Base-by-base conservation (phyloP, 1,284 basidiomycete genomes). In the Irpex sp. region DNA sequence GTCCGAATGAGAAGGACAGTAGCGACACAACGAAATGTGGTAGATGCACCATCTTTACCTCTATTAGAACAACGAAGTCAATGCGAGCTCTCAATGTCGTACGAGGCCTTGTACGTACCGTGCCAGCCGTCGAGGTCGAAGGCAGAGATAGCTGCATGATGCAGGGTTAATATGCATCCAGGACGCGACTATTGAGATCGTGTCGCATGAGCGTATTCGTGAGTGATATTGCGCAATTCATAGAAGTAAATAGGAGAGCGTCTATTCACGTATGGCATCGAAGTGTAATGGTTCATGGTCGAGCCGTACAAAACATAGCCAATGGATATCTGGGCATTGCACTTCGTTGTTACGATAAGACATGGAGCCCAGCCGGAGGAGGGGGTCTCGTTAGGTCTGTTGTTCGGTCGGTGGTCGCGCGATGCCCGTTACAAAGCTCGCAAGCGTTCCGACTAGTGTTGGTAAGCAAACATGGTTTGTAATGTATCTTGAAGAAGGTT, bases 11-110 rank as follows among this genome's bases (percentile, higher is more conserved):
- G 23, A 64, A 56, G 14, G 64, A 56, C 19, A 68, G 63, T 28
- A 67, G 53, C 12, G 64, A 65, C 5, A 67, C 52, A 5, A 62
- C 61, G 28, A 64, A 37, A 23, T 65, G 67, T 28, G 47, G 52
- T 5, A 67, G 21, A 8, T 61, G 48, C 9, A 61, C 62, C 66
- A 68, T 68, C 1, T 21, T 54, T 23, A 23, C 21, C 16, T 18
- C 21, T 36, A 2, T 36, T 54, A 10, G 8, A 28, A 2, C 33
- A 7, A 54, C 3, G 52, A 3, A 49, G 2, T 49, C 18, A 49
- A 12, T 18, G 2, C 18, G 47, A 21, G 3, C 18, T 16, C 10
- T 23, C 28, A 21, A 10, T 10, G n/a, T n/a, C n/a, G n/a, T n/a
- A 9, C 5, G 14, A 5, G 52, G 9, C 52, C 3, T 3, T 33